Evolutionary conservation across 23 red algal genomes (phyloP).

Genomic region (Gracilaria gracilis): DNA sequence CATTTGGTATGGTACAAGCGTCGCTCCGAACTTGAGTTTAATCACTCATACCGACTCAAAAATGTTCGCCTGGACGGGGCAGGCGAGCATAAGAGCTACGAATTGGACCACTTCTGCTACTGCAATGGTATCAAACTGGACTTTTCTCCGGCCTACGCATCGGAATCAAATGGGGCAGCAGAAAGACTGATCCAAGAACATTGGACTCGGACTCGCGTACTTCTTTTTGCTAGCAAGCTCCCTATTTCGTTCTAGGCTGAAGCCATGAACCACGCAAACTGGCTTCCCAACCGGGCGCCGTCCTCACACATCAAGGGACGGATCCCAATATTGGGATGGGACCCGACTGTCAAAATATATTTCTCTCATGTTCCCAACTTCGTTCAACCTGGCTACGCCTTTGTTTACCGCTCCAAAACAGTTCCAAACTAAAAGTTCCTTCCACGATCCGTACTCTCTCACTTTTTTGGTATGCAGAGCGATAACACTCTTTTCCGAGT

Average conservation of each 20-base stretch:
- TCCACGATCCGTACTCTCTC: no score
- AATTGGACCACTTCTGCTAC: not conserved
- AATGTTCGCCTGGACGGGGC: conserved; percentile 27
- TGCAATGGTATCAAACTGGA: conserved; percentile 13
- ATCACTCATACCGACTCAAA: not conserved
- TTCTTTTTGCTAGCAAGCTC: no score
- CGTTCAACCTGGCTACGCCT: conserved; percentile 33
- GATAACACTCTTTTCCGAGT: no score
- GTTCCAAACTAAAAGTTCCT: no score
- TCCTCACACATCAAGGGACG: not conserved
- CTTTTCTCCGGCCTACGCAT: not conserved
- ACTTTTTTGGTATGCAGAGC: no score
- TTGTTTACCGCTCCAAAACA: no score
- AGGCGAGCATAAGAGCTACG: conserved; percentile 7
- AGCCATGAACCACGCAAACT: no score
- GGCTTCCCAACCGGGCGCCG: no score
- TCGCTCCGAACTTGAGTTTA: not conserved
- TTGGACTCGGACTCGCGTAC: no score
- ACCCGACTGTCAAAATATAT: conserved; percentile 10
- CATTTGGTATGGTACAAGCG: not conserved
- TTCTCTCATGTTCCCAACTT: conserved; percentile 29
- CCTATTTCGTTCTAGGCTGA: no score
- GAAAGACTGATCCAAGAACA: no score
- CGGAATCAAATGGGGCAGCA: no score
- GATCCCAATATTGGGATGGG: conserved; percentile 25